phyloP scores from a whole-genome alignment of 345 rosid species.

The Turritis glabra region DNA sequence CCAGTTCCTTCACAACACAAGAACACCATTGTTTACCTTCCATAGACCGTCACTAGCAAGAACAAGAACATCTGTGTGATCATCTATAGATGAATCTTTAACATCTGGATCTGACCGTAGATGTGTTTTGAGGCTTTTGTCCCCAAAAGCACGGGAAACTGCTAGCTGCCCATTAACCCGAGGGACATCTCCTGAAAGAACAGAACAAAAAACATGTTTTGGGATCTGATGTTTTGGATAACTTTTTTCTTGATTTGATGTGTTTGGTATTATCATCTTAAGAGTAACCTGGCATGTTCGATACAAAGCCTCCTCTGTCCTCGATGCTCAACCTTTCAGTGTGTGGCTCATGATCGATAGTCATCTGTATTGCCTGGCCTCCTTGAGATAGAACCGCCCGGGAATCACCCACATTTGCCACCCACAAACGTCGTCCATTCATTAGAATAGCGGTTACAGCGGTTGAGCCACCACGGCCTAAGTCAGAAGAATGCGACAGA shows the following conservation, averaged over 20 bases:
- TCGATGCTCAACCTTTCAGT: constrained; percentile 65
- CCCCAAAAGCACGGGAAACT: constrained; percentile 75
- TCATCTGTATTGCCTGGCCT: constrained; percentile 65
- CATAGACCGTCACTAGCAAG: constrained; percentile 78
- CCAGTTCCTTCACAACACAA: background rate
- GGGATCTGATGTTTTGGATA: background rate
- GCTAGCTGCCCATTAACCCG: constrained; percentile 75
- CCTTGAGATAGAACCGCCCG: constrained; percentile 60
- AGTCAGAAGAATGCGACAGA: constrained; percentile 55
- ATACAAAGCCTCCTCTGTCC: constrained; percentile 67
- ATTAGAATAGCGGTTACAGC: constrained; percentile 72
- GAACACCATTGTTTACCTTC: constrained; percentile 48
- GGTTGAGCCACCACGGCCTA: constrained; percentile 81
- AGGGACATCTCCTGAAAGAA: constrained; percentile 64
- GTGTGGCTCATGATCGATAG: constrained; percentile 67
- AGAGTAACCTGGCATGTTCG: constrained; percentile 71
- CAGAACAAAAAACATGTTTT: background rate
- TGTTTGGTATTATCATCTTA: background rate
- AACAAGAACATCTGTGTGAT: constrained; percentile 55
- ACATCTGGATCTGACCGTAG: constrained; percentile 76
- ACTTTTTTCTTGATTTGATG: background rate
- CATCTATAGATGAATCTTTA: constrained; percentile 36
- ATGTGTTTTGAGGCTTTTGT: constrained; percentile 67
- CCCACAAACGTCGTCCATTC: constrained; percentile 56
- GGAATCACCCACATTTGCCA: constrained; percentile 78